These are phyloP conservation scores for Exophiala sp. DNA, from an alignment of 2,329 filamentous ascomycete genomes.

Conservation along the genomic window DNA sequence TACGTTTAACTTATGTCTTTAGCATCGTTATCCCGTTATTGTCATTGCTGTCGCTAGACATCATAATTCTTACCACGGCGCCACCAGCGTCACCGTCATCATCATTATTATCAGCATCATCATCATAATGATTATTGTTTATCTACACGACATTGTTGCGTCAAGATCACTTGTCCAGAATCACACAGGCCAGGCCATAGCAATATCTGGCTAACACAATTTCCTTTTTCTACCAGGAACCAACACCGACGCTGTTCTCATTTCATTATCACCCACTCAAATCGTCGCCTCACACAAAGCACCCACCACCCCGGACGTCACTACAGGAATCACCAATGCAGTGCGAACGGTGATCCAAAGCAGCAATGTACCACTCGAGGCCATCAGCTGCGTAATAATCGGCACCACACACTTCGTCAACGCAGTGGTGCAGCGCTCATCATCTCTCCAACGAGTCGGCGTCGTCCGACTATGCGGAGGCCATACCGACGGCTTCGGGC, in stretches of 20 bases:
- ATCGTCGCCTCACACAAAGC: conserved; percentile 33
- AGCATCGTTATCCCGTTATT: no score
- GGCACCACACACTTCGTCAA: conserved; percentile 52
- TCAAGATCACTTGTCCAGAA: no score
- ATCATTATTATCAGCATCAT: no score
- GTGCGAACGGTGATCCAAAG: conserved; percentile 35
- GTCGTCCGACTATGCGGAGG: conserved; percentile 18
- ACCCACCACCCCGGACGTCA: conserved; percentile 40
- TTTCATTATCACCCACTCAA: conserved; percentile 10
- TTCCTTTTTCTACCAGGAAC: conserved; percentile 5
- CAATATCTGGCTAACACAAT: not conserved
- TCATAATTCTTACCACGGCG: not conserved
- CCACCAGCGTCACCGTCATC: not conserved
- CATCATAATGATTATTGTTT: no score
- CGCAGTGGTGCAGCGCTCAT: conserved; percentile 15
- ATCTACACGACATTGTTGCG: no score
- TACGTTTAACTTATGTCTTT: no score
- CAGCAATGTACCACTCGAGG: conserved; percentile 31
- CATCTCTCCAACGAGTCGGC: conserved; percentile 13
- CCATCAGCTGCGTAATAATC: conserved; percentile 44
- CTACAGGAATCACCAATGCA: conserved; percentile 38
- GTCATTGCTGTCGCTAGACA: no score
- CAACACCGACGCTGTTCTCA: conserved; percentile 22
- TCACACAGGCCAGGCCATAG: not conserved
- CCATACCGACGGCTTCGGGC: conserved; percentile 14